Base-by-base conservation (phyloP, 75 land plant species). In the Azolla pinnata region DNA sequence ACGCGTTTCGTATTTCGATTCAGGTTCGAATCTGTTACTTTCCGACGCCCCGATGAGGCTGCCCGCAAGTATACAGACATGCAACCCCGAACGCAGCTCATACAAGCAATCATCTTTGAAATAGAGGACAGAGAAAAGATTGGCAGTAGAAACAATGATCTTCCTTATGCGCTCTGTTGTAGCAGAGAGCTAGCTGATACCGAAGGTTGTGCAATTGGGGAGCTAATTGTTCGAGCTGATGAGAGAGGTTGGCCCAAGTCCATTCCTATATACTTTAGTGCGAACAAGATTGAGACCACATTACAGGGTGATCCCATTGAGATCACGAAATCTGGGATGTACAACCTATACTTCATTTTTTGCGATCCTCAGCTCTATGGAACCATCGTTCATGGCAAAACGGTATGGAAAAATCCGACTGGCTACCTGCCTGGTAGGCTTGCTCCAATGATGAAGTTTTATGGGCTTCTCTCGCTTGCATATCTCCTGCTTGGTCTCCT, bases 21-120 rank as follows among this genome's bases (percentile, higher is more conserved):
- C 71, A 84, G 87, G 57, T 81, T 84, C 67, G 87, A 84, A 0
- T 70, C 73, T 53, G 57, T 84, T 44, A 77, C 56, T 18, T 81
- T 84, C 59, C 62, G 34, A 44, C 59, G 84, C 51, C 49, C 75
- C 14, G 63, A 74, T 34, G 72, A 67, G 55, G 53, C 73, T 52
- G 66, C 65, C 29, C 33, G 32, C 7, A 57, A 38, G 47, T 29
- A 66, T 21, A 54, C 65, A 20, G 52, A 47, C 28, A 62, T 65
- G 31, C 74, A 74, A 17, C 72, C 49, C n/a, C n/a, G 14, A 46
- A 46, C 49, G 2, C 75, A 73, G 46, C 61, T 73, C 33, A 68
- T 76, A 29, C 79, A 76, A 44, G 79, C 79, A 29, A 54, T 76
- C 24, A 62, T 73, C 19, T 67, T 76, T 33, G 79, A 76, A 49